phyloP scores from a whole-genome alignment of 441 rosid genomes.

The Syzygium malaccense region DNA sequence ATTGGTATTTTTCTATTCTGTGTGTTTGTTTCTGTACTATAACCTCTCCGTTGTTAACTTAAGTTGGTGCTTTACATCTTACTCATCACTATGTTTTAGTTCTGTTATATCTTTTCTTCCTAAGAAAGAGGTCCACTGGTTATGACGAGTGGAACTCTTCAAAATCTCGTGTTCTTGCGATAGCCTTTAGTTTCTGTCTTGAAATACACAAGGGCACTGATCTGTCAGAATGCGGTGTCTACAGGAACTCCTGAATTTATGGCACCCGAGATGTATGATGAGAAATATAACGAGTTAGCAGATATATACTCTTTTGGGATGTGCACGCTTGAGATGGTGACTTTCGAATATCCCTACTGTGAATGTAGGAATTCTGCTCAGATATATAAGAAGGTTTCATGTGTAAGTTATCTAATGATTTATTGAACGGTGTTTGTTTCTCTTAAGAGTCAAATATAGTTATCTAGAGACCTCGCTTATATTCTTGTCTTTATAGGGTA shows the following conservation, averaged over 20 bases:
- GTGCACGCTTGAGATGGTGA: slow-evolving; percentile 72
- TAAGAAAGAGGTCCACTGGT: not conserved
- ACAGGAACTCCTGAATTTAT: slow-evolving; percentile 71
- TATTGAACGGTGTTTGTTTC: not conserved
- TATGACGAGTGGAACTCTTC: not conserved
- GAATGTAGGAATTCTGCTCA: slow-evolving; percentile 71
- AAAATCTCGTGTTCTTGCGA: not conserved
- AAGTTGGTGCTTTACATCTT: not conserved
- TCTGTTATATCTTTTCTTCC: not conserved
- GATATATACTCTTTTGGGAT: slow-evolving; percentile 66
- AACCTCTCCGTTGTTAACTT: not conserved
- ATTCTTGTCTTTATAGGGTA: slow-evolving; percentile 35
- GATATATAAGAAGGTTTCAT: slow-evolving; percentile 64
- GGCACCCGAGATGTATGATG: slow-evolving; percentile 78
- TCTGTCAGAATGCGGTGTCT: not conserved
- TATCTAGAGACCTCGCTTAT: not conserved
- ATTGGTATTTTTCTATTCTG: slow-evolving; percentile 35
- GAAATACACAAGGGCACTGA: not conserved
- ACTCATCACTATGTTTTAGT: not conserved
- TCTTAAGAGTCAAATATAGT: not conserved
- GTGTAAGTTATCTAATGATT: slow-evolving; percentile 20
- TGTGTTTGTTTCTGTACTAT: slow-evolving; percentile 1
- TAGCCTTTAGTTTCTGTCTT: not conserved
- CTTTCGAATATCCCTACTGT: slow-evolving; percentile 59
- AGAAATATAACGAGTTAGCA: slow-evolving; percentile 60